Conservation (phyloP, 2,329 filamentous ascomycete genomes). For the Sclerotinia subarctica region DNA sequence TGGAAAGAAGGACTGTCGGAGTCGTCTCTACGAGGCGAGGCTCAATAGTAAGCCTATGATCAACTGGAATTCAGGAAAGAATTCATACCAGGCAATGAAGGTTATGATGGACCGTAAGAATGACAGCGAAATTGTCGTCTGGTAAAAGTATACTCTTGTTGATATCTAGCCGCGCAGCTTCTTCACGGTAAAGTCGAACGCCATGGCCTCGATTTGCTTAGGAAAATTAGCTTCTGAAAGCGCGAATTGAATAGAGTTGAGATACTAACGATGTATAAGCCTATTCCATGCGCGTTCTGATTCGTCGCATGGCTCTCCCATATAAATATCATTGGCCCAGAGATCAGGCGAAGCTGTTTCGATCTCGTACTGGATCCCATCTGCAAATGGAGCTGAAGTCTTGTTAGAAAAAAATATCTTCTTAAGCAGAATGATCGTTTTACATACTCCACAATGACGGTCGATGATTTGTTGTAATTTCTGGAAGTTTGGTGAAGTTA, state of each 20-base stretch:
- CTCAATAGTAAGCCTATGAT: background rate
- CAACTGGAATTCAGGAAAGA: accelerated
- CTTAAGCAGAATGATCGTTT: no score
- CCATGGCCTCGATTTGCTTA: constrained; percentile 12
- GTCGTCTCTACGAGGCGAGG: background rate
- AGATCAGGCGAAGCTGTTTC: constrained; percentile 2
- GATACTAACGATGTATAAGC: constrained; percentile 14
- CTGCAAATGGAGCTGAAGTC: constrained; percentile 1
- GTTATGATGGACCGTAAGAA: constrained; percentile 17
- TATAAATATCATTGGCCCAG: constrained; percentile 6
- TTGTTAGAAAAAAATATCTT: background rate
- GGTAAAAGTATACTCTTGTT: constrained; percentile 16
- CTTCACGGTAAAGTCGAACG: constrained; percentile 10
- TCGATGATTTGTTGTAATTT: background rate
- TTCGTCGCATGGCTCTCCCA: constrained; percentile 17
- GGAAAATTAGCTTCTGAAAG: background rate
- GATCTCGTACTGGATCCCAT: constrained; percentile 1
- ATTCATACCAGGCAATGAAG: constrained; percentile 15
- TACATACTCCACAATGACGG: constrained; percentile 15
- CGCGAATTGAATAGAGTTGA: accelerated
- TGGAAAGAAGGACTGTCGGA: constrained; percentile 11
- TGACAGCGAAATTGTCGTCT: constrained; percentile 14
- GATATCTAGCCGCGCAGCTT: constrained; percentile 12
- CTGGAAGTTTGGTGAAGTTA: background rate
- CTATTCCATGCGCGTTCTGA: constrained; percentile 18